Evolutionary conservation across 257 asterid species (phyloP).

Genomic region (Mentha longifolia): DNA sequence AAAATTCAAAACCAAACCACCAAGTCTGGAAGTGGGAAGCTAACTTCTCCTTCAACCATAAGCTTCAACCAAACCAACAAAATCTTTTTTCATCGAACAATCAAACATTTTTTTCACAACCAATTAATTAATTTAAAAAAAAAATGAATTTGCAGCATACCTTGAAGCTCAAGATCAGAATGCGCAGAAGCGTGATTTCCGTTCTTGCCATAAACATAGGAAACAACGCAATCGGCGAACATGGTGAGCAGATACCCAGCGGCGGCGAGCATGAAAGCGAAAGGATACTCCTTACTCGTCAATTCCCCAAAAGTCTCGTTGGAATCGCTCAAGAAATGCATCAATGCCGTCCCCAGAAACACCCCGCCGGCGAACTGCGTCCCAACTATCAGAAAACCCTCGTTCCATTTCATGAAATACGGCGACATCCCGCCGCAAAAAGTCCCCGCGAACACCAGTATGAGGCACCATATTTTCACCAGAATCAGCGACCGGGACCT

Average conservation of each 20-base stretch:
- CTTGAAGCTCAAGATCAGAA: slow-evolving; percentile 49
- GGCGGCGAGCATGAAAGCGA: slow-evolving; percentile 84
- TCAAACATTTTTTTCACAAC: neutral
- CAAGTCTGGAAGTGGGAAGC: slow-evolving; percentile 3
- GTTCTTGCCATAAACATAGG: slow-evolving; percentile 56
- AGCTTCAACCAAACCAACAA: slow-evolving; percentile 29
- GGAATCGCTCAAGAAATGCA: slow-evolving; percentile 92
- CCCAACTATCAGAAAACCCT: slow-evolving; percentile 71
- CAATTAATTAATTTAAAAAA: neutral
- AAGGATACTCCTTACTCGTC: slow-evolving; percentile 70
- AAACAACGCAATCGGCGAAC: slow-evolving; percentile 77
- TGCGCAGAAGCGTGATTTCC: slow-evolving; percentile 4
- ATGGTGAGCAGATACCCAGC: slow-evolving; percentile 80
- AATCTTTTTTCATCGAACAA: neutral
- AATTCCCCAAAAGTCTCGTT: slow-evolving; percentile 73
- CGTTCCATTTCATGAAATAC: slow-evolving; percentile 85
- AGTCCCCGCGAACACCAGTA: slow-evolving; percentile 72
- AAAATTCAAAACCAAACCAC: slow-evolving; percentile 20
- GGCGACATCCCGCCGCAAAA: slow-evolving; percentile 87
- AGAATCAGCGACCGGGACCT: slow-evolving; percentile 61
- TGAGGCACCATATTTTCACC: slow-evolving; percentile 82
- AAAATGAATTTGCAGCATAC: slow-evolving; percentile 31
- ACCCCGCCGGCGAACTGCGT: slow-evolving; percentile 98
- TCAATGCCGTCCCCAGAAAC: slow-evolving; percentile 78
- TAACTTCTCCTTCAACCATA: slow-evolving; percentile 27